Evolutionary conservation across 108 stramenopile genomes (phyloP), one percentile per base, ranked within the genome.

Genomic region (Mediolabrus comicus): DNA sequence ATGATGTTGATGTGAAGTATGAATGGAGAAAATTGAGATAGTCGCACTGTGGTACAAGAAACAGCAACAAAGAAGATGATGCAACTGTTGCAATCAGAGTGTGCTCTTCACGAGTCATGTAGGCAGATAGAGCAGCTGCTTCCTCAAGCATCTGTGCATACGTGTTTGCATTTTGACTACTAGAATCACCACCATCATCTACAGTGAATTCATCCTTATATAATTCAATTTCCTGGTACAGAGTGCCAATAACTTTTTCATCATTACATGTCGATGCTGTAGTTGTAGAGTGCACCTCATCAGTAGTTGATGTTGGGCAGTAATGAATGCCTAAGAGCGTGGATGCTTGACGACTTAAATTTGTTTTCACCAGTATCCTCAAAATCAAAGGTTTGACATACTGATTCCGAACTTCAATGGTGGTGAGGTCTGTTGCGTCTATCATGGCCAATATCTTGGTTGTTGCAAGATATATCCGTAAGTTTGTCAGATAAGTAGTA

Each of bases 111-210:
- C 52, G 53, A 30, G 62, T 65, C 64, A 73, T 58, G 46, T 73
- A 73, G 55, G 34, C 25, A 26, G 57, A 65, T 30, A 73, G 35
- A 22, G 72, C 63, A 26, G 63, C 33, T 16, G 63, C 72, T 58
- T 73, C 72, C 29, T 65, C 72, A 9, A 73, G 63, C 5, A 73
- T 43, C 72, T 73, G 41, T 2, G 61, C 29, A 28, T 73, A 58
- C 43, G 63, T 57, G 22, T 63, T 73, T 7, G 5, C 30, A 49
- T 26, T 26, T 0, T 14, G 13, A 27, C 29, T 6, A 54, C 32
- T 25, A 17, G 12, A 31, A 53, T 41, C 30, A 54, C 30, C 0
- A 52, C 10, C 34, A 2, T 39, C 51, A 33, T 22, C 17, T 0
- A 12, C 10, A 17, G 25, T 32, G 22, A 17, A 31, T n/a, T 53